Conservation (phyloP, 2,329 filamentous ascomycete genomes). For the Cladorrhinum sp. region DNA sequence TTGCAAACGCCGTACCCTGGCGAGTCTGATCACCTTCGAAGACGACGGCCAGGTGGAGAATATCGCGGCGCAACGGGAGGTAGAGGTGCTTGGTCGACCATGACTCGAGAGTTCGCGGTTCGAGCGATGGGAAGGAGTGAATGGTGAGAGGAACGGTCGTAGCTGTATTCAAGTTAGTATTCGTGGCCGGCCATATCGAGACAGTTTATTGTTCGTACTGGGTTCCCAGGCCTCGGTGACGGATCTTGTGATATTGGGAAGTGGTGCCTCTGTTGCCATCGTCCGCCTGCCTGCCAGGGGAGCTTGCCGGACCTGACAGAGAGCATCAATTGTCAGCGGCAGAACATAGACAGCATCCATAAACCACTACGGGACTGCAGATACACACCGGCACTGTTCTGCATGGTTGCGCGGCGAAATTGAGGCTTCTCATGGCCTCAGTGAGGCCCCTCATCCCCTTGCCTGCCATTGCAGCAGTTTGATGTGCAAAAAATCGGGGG, state of each 20-base stretch:
- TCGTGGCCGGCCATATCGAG: background rate
- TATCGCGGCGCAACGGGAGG: constrained; percentile 82
- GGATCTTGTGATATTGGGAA: constrained; percentile 38
- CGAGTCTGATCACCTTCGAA: constrained; percentile 89
- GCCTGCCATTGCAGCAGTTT: constrained; percentile 40
- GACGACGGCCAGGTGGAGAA: constrained; percentile 86
- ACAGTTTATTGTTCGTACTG: constrained; percentile 34
- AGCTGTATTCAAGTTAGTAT: constrained; percentile 24
- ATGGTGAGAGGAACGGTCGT: constrained; percentile 76
- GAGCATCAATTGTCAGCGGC: constrained; percentile 10
- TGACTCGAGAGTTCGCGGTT: constrained; percentile 72
- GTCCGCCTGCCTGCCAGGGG: constrained; percentile 41
- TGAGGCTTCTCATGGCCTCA: constrained; percentile 52
- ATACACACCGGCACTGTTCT: constrained; percentile 30
- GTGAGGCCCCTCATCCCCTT: constrained; percentile 49
- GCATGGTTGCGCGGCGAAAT: constrained; percentile 44
- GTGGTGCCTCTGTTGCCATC: constrained; percentile 53
- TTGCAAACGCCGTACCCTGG: constrained; percentile 79
- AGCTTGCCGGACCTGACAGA: constrained; percentile 16
- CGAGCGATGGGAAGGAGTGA: constrained; percentile 85
- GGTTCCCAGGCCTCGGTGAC: constrained; percentile 44
- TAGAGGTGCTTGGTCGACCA: constrained; percentile 82
- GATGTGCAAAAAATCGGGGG: constrained; percentile 5
- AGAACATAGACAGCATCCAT: background rate
- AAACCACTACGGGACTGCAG: background rate